Conservation (phyloP, 306 rosid species). For the Ormosia emarginata region DNA sequence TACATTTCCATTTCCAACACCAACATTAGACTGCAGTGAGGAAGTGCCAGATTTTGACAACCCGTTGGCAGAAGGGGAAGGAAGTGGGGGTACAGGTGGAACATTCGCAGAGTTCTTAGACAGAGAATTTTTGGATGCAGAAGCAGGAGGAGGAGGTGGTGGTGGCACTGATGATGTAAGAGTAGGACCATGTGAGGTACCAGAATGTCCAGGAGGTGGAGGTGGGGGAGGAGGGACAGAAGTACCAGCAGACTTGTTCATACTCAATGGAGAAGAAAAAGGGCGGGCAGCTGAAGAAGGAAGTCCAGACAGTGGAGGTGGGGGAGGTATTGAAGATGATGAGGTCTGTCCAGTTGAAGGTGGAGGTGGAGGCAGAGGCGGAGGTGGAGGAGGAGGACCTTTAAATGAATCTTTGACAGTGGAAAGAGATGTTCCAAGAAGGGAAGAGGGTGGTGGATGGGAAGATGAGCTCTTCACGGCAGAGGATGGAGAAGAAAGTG, state of each 20-base stretch:
- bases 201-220: constrained; percentile 41
- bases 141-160: constrained; percentile 62
- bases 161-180: constrained; percentile 44
- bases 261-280: constrained; percentile 5
- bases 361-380: constrained; percentile 20
- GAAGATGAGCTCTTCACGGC: not conserved
- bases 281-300: not conserved
- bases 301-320: constrained; percentile 30
- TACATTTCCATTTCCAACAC: constrained; percentile 21
- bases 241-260: not conserved
- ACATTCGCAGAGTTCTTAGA: constrained; percentile 24
- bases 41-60: constrained; percentile 38
- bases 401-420: constrained; percentile 18
- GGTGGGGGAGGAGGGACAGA: constrained; percentile 62
- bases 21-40: constrained; percentile 25
- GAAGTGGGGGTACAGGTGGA: constrained; percentile 77
- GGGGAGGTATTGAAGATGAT: constrained; percentile 35
- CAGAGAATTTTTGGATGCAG: constrained; percentile 26
- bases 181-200: constrained; percentile 28
- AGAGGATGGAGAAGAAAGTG: constrained; percentile 2
- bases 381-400: constrained; percentile 30
- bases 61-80: constrained; percentile 47
- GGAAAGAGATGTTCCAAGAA: constrained; percentile 25
- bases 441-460: constrained; percentile 25
- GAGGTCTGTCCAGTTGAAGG: constrained; percentile 20